phyloP scores from a whole-genome alignment of 2,329 filamentous ascomycete genomes.

The Zopfia rhizophila region DNA sequence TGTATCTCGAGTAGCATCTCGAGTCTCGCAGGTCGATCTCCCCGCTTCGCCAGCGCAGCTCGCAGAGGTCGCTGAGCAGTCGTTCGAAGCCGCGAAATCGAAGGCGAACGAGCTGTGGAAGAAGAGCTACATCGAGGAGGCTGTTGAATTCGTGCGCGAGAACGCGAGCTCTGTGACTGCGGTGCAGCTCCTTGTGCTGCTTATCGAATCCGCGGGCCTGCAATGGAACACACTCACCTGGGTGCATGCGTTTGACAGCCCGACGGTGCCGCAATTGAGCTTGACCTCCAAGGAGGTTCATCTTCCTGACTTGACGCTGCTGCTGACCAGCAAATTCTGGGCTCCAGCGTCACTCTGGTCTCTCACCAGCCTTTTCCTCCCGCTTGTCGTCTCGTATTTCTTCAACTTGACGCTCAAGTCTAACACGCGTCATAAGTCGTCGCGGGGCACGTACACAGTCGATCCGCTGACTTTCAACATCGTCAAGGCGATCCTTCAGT shows the following conservation, averaged over 20 bases:
- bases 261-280: conserved; percentile 66
- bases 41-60: conserved; percentile 77
- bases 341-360: conserved; percentile 80
- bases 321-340: conserved; percentile 86
- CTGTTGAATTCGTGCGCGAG: conserved; percentile 73
- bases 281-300: conserved; percentile 70
- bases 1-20: conserved; percentile 54
- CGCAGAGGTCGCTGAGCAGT: conserved; percentile 70
- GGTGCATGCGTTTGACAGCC: conserved; percentile 77
- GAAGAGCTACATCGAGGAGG: conserved; percentile 73
- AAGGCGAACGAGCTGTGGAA: conserved; percentile 73
- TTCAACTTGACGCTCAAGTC: conserved; percentile 80
- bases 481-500: conserved; percentile 83
- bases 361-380: conserved; percentile 75
- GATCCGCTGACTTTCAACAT: conserved; percentile 94
- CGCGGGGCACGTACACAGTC: conserved; percentile 67
- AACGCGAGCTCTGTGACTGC: conserved; percentile 74
- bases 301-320: conserved; percentile 81
- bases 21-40: conserved; percentile 68
- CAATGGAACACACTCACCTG: conserved; percentile 76
- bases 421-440: conserved; percentile 57
- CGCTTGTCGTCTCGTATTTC: conserved; percentile 82
- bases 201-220: conserved; percentile 76
- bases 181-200: conserved; percentile 51
- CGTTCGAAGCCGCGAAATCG: conserved; percentile 75